Evolutionary conservation across 768 basidiomycete species (phyloP).

Genomic region (Mycena pura): DNA sequence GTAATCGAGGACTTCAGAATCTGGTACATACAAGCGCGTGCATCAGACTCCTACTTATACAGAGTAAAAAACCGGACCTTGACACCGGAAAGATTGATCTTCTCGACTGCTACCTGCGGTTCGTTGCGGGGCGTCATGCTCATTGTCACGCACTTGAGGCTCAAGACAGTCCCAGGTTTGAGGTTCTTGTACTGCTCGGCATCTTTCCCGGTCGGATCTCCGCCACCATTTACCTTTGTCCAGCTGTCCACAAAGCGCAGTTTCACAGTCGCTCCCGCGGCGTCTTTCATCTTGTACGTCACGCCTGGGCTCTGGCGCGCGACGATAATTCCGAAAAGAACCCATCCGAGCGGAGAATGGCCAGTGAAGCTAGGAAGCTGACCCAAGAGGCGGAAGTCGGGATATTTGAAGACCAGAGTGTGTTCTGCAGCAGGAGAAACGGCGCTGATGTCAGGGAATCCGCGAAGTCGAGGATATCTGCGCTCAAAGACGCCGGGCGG

Average conservation of each 20-base stretch:
- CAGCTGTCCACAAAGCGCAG: constrained; percentile 8
- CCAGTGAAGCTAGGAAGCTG: constrained; percentile 5
- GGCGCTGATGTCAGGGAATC: constrained; percentile 6
- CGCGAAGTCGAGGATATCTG: constrained; percentile 6
- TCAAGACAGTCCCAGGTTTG: constrained; percentile 6
- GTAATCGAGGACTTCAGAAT: constrained; percentile 5
- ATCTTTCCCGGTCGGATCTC: not conserved
- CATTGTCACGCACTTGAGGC: constrained; percentile 11
- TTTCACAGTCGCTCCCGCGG: not conserved
- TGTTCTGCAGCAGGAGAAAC: not conserved
- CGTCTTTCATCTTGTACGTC: constrained; percentile 5
- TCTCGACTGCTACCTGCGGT: constrained; percentile 3
- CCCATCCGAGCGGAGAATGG: constrained; percentile 4
- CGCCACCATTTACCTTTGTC: not conserved
- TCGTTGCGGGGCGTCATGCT: not conserved
- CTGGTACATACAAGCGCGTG: not conserved
- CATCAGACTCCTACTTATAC: not conserved
- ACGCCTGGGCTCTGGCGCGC: constrained; percentile 1
- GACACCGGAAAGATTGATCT: constrained; percentile 4
- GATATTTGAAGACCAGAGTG: constrained; percentile 8
- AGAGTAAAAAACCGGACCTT: not conserved
- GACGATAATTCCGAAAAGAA: not conserved
- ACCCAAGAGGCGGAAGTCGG: constrained; percentile 5
- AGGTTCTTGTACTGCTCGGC: constrained; percentile 12
- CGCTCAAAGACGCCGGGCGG: not conserved